A percentile compares a stretch with the other conserved stretches of the same genome.
Conservation (phyloP, 192 early-diverging fungal species). For the Thamnidium elegans region DNA sequence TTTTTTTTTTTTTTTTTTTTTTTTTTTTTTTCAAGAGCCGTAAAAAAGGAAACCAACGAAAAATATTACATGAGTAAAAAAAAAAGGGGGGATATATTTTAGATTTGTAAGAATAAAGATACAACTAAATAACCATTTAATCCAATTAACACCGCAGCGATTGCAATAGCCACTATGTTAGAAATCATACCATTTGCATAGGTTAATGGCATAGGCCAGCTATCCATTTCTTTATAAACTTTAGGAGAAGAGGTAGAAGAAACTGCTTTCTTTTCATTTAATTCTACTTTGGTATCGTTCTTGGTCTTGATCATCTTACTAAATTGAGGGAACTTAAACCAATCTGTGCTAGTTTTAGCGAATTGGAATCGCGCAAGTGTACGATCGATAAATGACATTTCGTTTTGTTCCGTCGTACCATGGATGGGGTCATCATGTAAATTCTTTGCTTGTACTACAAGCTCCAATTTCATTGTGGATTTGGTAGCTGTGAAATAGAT, state of each 20-base stretch:
- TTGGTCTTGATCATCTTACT: background rate
- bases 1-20: no score
- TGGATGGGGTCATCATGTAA: background rate
- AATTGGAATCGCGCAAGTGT: conserved; percentile 5
- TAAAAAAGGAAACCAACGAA: no score
- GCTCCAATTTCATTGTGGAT: conserved; percentile 44
- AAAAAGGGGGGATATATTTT: background rate
- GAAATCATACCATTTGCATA: conserved; percentile 36
- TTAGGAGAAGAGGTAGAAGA: background rate
- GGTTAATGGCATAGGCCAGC: conserved; percentile 26
- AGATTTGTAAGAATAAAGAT: conserved; percentile 29
- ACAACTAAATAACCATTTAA: conserved; percentile 48
- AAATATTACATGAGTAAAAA: no score
- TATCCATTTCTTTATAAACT: background rate
- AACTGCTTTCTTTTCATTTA: background rate
- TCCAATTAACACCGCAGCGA: conserved; percentile 41
- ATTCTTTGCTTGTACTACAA: conserved; percentile 7
- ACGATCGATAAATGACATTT: background rate
- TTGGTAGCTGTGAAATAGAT: conserved; percentile 62
- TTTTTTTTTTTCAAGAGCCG: no score
- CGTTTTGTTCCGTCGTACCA: background rate
- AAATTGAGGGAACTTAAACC: background rate
- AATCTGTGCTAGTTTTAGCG: background rate
- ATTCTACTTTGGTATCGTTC: background rate
- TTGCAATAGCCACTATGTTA: conserved; percentile 29